Evolutionary conservation across 2,329 filamentous ascomycete genomes (phyloP).

Genomic region (Coleophoma eucalyptorum): DNA sequence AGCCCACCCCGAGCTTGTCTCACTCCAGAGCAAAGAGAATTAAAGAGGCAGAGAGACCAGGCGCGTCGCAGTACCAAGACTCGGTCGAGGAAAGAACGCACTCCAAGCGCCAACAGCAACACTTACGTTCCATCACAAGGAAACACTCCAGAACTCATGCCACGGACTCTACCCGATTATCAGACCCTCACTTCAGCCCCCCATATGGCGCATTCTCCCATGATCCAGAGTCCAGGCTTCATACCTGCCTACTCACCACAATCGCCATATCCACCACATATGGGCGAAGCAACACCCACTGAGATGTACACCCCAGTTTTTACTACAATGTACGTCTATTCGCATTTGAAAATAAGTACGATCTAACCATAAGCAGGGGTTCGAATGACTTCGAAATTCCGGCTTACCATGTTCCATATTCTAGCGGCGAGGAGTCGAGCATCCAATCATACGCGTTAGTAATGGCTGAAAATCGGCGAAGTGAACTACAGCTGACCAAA

Average conservation of each 20-base stretch:
- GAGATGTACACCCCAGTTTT: conserved; percentile 27
- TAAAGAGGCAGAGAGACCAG: conserved; percentile 58
- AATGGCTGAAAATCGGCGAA: not conserved
- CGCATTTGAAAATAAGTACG: not conserved
- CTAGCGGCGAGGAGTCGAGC: conserved; percentile 15
- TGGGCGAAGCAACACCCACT: conserved; percentile 10
- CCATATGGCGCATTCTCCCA: conserved; percentile 23
- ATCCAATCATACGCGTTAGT: conserved; percentile 22
- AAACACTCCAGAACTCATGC: conserved; percentile 26
- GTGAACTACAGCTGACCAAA: too few relatives aligned
- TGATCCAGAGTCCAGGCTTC: conserved; percentile 20
- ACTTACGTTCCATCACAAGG: conserved; percentile 25
- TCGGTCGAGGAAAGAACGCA: conserved; percentile 42
- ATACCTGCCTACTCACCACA: conserved; percentile 23
- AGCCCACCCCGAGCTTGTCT: conserved; percentile 53
- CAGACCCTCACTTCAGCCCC: conserved; percentile 25
- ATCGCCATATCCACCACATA: conserved; percentile 5
- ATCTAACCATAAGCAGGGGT: conserved; percentile 7
- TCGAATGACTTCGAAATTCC: conserved; percentile 22
- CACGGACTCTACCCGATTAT: conserved; percentile 24
- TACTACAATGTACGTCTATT: conserved; percentile 19
- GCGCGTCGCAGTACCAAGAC: conserved; percentile 55
- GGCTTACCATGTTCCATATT: conserved; percentile 22
- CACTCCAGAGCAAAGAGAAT: conserved; percentile 56
- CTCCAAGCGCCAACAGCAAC: conserved; percentile 19